phyloP scores from a whole-genome alignment of 805 yeast species.

The Yarrowia deformans region DNA sequence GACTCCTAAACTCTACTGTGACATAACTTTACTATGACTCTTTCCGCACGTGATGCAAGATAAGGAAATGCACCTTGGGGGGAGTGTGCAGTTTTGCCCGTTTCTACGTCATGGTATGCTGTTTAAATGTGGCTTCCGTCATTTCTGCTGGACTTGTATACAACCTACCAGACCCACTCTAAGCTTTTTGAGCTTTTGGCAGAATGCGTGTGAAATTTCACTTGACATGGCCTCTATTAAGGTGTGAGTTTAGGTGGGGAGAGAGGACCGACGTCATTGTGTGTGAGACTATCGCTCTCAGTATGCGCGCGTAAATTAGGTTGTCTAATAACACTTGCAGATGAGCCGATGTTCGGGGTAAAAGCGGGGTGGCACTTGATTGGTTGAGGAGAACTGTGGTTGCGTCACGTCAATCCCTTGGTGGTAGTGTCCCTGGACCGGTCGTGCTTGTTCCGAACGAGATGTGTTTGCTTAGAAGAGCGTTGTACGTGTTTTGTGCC shows the following conservation, averaged over 20 bases:
- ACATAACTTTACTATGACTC: slow-evolving; percentile 35
- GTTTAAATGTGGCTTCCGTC: too few species aligned
- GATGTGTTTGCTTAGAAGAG: too few species aligned
- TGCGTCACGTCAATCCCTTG: not conserved
- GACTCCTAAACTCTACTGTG: slow-evolving; percentile 36
- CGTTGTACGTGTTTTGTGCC: not conserved
- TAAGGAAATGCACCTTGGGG: not conserved
- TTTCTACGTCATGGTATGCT: too few species aligned
- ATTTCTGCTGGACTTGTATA: too few species aligned
- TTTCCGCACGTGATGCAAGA: slow-evolving; percentile 33
- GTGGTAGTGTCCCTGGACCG: not conserved
- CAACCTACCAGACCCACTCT: too few species aligned
- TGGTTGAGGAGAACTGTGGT: not conserved
- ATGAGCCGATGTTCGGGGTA: slow-evolving; percentile 2
- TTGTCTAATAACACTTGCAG: not conserved
- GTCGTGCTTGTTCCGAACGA: not conserved
- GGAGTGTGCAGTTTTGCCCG: not conserved
- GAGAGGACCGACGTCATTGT: not conserved
- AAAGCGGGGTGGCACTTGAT: not conserved
- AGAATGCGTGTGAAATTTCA: not conserved
- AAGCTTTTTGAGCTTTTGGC: too few species aligned
- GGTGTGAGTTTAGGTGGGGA: slow-evolving; percentile 26
- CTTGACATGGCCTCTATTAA: not conserved
- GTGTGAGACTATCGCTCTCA: not conserved
- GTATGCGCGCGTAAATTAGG: slow-evolving; percentile 3